These are phyloP conservation scores for Boletus semigastroideus DNA, from an alignment of 1,284 basidiomycete species.

Conservation along the genomic window DNA sequence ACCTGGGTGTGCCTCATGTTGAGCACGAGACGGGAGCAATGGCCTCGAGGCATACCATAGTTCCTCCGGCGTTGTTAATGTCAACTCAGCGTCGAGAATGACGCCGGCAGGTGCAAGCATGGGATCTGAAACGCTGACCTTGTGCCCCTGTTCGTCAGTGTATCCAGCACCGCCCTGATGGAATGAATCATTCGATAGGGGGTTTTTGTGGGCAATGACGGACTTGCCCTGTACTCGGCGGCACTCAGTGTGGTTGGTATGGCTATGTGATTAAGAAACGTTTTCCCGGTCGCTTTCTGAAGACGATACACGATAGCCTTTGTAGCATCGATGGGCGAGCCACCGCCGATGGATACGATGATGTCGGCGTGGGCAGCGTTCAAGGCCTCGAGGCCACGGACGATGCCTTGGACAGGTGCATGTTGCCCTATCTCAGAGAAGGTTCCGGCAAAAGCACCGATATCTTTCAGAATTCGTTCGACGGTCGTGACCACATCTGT, in stretches of 20 bases:
- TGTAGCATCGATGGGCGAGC: conserved; percentile 76
- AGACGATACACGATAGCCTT: conserved; percentile 68
- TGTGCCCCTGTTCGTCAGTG: conserved; percentile 70
- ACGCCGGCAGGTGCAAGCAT: conserved; percentile 67
- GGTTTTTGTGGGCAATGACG: background rate
- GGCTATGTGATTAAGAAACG: conserved; percentile 57
- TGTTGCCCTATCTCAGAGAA: conserved; percentile 80
- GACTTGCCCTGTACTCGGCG: conserved; percentile 68
- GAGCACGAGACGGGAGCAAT: conserved; percentile 14
- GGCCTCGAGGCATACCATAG: conserved; percentile 54
- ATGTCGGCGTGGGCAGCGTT: conserved; percentile 59
- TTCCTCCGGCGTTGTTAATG: conserved; percentile 69
- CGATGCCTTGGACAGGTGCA: conserved; percentile 68
- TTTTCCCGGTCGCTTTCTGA: conserved; percentile 52
- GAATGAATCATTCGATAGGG: conserved; percentile 9
- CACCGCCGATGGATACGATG: conserved; percentile 75
- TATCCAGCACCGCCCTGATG: conserved; percentile 65
- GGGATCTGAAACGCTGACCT: conserved; percentile 53
- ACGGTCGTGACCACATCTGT: conserved; percentile 64
- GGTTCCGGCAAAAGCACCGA: conserved; percentile 59
- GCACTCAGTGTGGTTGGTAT: conserved; percentile 83
- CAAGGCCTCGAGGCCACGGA: conserved; percentile 59
- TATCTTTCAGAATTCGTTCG: conserved; percentile 55
- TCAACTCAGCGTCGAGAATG: conserved; percentile 77
- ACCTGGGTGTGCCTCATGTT: conserved; percentile 41